Evolutionary conservation across 1,284 basidiomycete species (phyloP).

Genomic region (Fomes fomentarius): DNA sequence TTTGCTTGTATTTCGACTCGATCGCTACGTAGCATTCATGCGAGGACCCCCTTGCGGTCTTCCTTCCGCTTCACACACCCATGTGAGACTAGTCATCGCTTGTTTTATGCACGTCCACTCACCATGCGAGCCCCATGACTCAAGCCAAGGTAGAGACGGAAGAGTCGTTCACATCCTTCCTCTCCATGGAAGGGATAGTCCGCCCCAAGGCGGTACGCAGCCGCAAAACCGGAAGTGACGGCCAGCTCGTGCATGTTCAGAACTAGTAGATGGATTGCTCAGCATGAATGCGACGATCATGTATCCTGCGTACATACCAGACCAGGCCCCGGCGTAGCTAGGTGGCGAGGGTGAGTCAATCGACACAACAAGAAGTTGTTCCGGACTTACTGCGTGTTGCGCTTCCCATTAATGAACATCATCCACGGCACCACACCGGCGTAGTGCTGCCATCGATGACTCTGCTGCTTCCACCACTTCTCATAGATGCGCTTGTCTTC

Average conservation of each 20-base stretch:
- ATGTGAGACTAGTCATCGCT: too few species aligned
- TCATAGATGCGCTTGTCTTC: slow-evolving; percentile 52
- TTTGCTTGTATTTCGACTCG: neutral
- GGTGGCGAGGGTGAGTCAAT: neutral
- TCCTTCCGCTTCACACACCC: slow-evolving; percentile 12
- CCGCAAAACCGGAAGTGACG: slow-evolving; percentile 60
- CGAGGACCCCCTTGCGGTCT: slow-evolving; percentile 23
- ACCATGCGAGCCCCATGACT: slow-evolving; percentile 41
- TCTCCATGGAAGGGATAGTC: slow-evolving; percentile 49
- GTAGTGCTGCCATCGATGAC: slow-evolving; percentile 63
- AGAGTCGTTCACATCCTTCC: slow-evolving; percentile 46
- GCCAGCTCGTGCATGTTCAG: slow-evolving; percentile 63
- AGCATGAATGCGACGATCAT: slow-evolving; percentile 7
- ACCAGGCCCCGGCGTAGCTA: slow-evolving; percentile 45
- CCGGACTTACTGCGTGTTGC: slow-evolving; percentile 44
- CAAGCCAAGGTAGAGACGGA: slow-evolving; percentile 48
- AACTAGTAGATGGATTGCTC: slow-evolving; percentile 23
- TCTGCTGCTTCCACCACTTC: slow-evolving; percentile 68
- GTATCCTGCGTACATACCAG: slow-evolving; percentile 25
- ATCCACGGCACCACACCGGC: slow-evolving; percentile 61
- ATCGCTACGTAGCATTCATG: slow-evolving; percentile 3
- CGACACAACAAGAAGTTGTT: slow-evolving; percentile 26
- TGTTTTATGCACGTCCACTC: slow-evolving; percentile 12
- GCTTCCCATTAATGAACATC: slow-evolving; percentile 61
- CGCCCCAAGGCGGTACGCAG: slow-evolving; percentile 61